phyloP scores from a whole-genome alignment of 2,329 filamentous ascomycete genomes.

The Alternaria consortialis region DNA sequence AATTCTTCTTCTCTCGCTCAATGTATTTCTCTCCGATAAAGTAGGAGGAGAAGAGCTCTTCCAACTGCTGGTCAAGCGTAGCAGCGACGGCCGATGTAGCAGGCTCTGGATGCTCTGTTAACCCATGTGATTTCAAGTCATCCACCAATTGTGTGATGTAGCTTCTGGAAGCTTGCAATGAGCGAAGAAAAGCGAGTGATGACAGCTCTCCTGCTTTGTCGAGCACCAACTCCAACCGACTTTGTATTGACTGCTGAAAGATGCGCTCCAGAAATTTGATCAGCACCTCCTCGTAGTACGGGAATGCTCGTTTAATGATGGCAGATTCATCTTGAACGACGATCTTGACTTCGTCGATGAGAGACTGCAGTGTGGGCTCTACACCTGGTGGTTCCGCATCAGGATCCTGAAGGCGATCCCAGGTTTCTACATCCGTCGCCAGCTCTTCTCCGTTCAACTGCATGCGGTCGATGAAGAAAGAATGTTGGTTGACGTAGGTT shows the following conservation, averaged over 20 bases:
- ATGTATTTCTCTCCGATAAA: conserved; percentile 72
- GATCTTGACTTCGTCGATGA: conserved; percentile 92
- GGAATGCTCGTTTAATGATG: conserved; percentile 95
- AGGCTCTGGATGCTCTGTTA: conserved; percentile 94
- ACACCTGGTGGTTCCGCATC: conserved; percentile 91
- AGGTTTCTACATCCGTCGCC: conserved; percentile 73
- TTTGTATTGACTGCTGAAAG: conserved; percentile 98
- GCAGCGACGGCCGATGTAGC: conserved; percentile 85
- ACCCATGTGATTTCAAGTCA: conserved; percentile 89
- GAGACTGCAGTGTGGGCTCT: conserved; percentile 88
- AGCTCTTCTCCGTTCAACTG: conserved; percentile 91
- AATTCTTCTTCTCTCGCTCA: conserved; percentile 70
- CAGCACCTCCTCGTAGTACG: conserved; percentile 93
- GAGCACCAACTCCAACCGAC: conserved; percentile 91
- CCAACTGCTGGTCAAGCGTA: conserved; percentile 72
- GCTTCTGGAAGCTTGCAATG: conserved; percentile 86
- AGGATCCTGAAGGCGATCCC: conserved; percentile 93
- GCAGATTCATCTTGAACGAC: conserved; percentile 97
- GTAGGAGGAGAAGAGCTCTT: conserved; percentile 72
- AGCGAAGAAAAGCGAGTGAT: conserved; percentile 88
- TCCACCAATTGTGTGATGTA: conserved; percentile 90
- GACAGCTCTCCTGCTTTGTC: conserved; percentile 94
- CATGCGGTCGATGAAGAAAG: conserved; percentile 97
- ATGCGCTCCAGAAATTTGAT: conserved; percentile 93
- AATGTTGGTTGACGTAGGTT: conserved; percentile 97